Base-by-base conservation (phyloP, 345 rosid species). In the Conringia planisiliqua region DNA sequence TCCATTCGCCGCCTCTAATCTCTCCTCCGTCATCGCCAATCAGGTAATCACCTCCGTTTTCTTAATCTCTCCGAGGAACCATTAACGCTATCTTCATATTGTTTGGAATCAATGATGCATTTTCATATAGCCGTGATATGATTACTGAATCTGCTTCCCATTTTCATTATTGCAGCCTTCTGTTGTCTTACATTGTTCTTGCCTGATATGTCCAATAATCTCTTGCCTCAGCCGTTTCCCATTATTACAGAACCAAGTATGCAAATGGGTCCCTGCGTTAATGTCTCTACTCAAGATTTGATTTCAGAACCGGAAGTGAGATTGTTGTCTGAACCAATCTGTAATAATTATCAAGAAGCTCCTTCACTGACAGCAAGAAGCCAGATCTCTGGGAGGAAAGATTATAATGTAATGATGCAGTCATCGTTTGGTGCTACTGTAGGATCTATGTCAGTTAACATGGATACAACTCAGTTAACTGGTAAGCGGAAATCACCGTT, bases 401-500 rank as follows among this genome's bases (percentile, higher is more conserved):
- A 79, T 7, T 78, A 64, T 68, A 68, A 69, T 66, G 55, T 74
- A 33, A 39, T 60, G n/a, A 29, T 44, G 67, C 51, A 62, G 35
- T 24, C 65, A 60, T 60, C 65, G 6, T 60, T 60, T 60, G 74
- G 67, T 66, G 77, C 77, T 48, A 18, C n/a, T 6, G 81, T 80
- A 57, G 86, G 63, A 72, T 64, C 48, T 3, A 4, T 62, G 66
- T 27, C 72, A 8, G 77, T 75, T 66, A 75, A 62, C 71, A 70
- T 48, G 43, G 80, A 70, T 40, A 66, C 72, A 24, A 79, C 81
- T 73, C 86, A 81, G 62, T 42, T 78, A 0, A 71, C 82, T 5
- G 74, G 32, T 54, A 90, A 91, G 86, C 78, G 98, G 33, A 94
- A 89, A 80, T 78, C 86, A n/a, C 82, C 83, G 1, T 66, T 70